Base-by-base conservation (phyloP, 768 basidiomycete species). In the Rhizopogon vinicolor region DNA sequence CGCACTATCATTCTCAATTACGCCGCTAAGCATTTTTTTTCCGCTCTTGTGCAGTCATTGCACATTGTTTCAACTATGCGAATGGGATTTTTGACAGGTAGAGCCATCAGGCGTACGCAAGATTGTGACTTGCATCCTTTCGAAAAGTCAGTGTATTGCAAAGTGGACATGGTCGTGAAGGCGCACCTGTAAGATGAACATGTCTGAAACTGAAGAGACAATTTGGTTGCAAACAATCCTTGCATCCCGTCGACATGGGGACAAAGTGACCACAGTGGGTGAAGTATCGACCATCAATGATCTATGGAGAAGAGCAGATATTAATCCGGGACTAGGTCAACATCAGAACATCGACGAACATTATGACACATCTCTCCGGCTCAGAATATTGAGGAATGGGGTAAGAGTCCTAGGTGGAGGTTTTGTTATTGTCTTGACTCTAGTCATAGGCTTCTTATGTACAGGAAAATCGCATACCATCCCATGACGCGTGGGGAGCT, bases 201-300 rank as follows among this genome's bases (percentile, higher is more conserved):
- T 91, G 88, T 57, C 85, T 75, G 63, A 73, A 67, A 66, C 89
- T 90, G 68, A 91, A 91, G 59, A 89, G 68, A 68, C 89, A 91
- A 60, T 85, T 80, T 3, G 73, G 65, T 57, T 74, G 74, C 44
- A 82, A 67, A 61, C 89, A 91, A 64, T 91, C 89, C 62, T 87
- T 81, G 46, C 78, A 68, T 53, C 76, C 79, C 18, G 87, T 87
- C 43, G 85, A 80, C 82, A 91, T 86, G 52, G 82, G 79, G 56
- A 82, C 72, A 68, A 91, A 90, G 68, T 90, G 87, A 8, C 81
- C 79, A 68, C 89, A 91, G 52, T 70, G 67, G 14, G 83, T 81
- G 72, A 89, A 81, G 69, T 76, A 87, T 60, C 87, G 83, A 53
- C 89, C 89, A 66, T 91, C 89, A 57, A 89, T 83, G 59, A 91